Evolutionary conservation across 2,329 filamentous ascomycete species (phyloP).

Genomic region (Didymosphaeria variabile): DNA sequence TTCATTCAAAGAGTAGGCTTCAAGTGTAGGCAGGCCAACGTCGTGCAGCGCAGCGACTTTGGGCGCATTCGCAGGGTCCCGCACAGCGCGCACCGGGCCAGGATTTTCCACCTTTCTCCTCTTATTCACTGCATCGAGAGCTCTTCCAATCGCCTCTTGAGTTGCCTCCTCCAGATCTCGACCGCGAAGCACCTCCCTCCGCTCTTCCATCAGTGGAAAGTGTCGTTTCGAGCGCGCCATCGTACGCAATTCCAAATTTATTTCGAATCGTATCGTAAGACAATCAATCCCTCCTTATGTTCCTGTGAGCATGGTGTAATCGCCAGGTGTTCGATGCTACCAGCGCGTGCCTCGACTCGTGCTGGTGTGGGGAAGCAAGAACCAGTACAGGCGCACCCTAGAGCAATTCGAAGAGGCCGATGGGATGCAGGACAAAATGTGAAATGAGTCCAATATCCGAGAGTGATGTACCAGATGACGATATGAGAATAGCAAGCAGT

Average conservation of each 20-base stretch:
- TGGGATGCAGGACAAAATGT: background rate
- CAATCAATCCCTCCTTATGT: background rate
- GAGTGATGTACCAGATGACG: background rate
- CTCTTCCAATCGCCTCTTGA: background rate
- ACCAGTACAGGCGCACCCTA: background rate
- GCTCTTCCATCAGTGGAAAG: background rate
- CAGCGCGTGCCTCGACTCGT: background rate
- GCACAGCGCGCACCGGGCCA: background rate
- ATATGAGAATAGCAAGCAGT: background rate
- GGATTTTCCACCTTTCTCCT: background rate
- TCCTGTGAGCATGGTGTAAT: background rate
- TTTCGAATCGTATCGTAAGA: background rate
- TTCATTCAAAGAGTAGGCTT: slow-evolving; percentile 30
- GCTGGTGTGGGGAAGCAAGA: background rate
- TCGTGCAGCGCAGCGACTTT: background rate
- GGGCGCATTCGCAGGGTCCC: background rate
- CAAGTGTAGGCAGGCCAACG: slow-evolving; percentile 30
- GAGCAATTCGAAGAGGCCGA: background rate
- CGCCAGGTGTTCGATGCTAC: background rate
- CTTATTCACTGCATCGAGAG: background rate
- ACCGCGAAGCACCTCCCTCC: background rate
- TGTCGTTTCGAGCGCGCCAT: background rate
- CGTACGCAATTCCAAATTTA: background rate
- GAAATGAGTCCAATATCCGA: background rate
- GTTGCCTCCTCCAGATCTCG: background rate